A percentile compares a stretch with the other conserved stretches of the same genome.
Evolutionary conservation across 1,284 basidiomycete species (phyloP).

Genomic region (Farysia itapuensis): DNA sequence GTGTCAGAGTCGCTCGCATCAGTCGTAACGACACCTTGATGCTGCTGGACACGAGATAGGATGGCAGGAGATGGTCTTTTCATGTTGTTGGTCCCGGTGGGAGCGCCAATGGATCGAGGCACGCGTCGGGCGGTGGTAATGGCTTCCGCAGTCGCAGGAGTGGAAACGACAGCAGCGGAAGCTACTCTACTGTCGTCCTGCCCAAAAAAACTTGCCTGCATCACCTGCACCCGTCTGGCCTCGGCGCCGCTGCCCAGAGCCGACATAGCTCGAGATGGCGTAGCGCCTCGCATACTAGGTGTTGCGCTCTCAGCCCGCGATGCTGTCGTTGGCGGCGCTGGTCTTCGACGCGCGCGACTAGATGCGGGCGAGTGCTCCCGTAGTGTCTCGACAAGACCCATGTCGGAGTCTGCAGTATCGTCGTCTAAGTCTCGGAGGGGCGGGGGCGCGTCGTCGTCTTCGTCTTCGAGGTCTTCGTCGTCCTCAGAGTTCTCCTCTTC

Average conservation of each 20-base stretch:
- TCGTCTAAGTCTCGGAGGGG: constrained; percentile 28
- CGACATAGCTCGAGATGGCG: constrained; percentile 29
- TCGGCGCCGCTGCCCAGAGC: constrained; percentile 36
- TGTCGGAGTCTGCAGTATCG: constrained; percentile 16
- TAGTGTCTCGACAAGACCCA: constrained; percentile 19
- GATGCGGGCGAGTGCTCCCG: constrained; percentile 1
- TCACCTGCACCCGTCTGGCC: constrained; percentile 55
- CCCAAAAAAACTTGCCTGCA: constrained; percentile 60
- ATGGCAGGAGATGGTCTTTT: constrained; percentile 3
- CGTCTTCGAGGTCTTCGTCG: constrained; percentile 19
- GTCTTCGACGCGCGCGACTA: background rate
- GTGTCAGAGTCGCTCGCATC: background rate
- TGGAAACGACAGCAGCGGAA: constrained; percentile 39
- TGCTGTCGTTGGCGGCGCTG: background rate
- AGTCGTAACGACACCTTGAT: background rate
- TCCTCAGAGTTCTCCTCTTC: constrained; percentile 10
- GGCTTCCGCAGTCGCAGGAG: constrained; percentile 10
- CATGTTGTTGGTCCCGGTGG: constrained; percentile 1
- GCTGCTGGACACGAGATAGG: background rate
- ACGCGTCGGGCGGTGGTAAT: constrained; percentile 29
- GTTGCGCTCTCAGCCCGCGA: background rate
- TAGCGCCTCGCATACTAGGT: constrained; percentile 6
- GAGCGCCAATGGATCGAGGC: constrained; percentile 17
- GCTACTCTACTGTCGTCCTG: constrained; percentile 44
- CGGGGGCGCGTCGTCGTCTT: constrained; percentile 40